phyloP scores from a whole-genome alignment of 768 basidiomycete genomes.

The Lactarius evosmus region DNA sequence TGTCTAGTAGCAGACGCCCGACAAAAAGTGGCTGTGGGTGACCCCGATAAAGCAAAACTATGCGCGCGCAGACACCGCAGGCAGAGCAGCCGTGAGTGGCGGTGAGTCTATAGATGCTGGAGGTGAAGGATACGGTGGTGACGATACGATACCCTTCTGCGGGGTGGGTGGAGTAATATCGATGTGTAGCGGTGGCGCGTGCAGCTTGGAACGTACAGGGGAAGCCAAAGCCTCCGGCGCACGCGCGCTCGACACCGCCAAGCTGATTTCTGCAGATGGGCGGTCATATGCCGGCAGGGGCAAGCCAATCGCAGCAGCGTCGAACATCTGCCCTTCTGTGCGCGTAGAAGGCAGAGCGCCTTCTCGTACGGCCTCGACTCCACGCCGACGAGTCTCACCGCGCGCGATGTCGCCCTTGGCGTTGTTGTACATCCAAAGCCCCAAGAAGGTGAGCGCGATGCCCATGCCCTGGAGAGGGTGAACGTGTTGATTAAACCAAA shows the following conservation, averaged over 20 bases:
- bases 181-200: slow-evolving; percentile 30
- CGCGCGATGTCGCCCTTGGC: slow-evolving; percentile 90
- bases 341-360: slow-evolving; percentile 63
- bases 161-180: slow-evolving; percentile 31
- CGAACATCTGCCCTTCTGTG: slow-evolving; percentile 53
- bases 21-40: neutral
- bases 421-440: slow-evolving; percentile 94
- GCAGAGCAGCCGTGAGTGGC: slow-evolving; percentile 28
- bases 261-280: neutral
- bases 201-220: slow-evolving; percentile 23
- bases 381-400: slow-evolving; percentile 84
- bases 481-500: slow-evolving; percentile 91
- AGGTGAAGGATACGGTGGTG: slow-evolving; percentile 40
- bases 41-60: neutral
- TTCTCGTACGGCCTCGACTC: slow-evolving; percentile 69
- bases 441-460: slow-evolving; percentile 86
- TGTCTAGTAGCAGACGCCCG: neutral
- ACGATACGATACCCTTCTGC: slow-evolving; percentile 16
- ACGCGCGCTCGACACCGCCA: slow-evolving; percentile 15
- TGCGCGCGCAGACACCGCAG: slow-evolving; percentile 13
- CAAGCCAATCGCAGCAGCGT: slow-evolving; percentile 41
- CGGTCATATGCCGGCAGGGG: slow-evolving; percentile 24
- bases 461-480: slow-evolving; percentile 84
- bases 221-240: slow-evolving; percentile 5
- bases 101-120: slow-evolving; percentile 42